phyloP scores from a whole-genome alignment of 805 yeast genomes.

The Myxozyma vanderwaltii region DNA sequence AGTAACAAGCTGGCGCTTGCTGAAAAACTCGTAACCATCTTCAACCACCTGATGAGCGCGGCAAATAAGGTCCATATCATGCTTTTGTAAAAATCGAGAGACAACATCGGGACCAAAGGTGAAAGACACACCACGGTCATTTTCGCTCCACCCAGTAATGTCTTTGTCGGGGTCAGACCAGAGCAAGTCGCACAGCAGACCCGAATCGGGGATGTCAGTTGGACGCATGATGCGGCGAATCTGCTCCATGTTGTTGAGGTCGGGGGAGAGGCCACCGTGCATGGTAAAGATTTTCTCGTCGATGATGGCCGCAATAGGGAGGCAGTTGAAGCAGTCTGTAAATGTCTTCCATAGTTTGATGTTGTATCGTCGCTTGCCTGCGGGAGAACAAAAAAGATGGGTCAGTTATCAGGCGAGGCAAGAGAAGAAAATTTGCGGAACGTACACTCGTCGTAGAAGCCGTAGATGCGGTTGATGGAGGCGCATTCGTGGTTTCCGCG shows the following conservation, averaged over 20 bases:
- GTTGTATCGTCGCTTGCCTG: slow-evolving; percentile 84
- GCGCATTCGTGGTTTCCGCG: slow-evolving; percentile 99
- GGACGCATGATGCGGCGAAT: slow-evolving; percentile 99
- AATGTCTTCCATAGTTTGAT: slow-evolving; percentile 98
- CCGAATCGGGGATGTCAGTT: slow-evolving; percentile 98
- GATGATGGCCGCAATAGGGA: slow-evolving; percentile 97
- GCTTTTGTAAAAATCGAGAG: slow-evolving; percentile 91
- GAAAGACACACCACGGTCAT: slow-evolving; percentile 97
- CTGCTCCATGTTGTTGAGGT: slow-evolving; percentile 96
- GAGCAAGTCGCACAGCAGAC: slow-evolving; percentile 89
- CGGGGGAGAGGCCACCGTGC: slow-evolving; percentile 99
- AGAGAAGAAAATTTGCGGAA: background rate
- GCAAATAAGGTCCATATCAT: slow-evolving; percentile 96
- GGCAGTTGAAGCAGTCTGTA: slow-evolving; percentile 97
- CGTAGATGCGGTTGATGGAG: slow-evolving; percentile 94
- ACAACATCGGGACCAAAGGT: slow-evolving; percentile 99
- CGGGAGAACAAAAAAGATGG: background rate
- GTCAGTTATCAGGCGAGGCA: background rate
- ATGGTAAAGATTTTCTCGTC: slow-evolving; percentile 97
- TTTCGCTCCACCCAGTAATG: slow-evolving; percentile 98
- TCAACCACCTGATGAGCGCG: slow-evolving; percentile 99
- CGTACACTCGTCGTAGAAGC: slow-evolving; percentile 92
- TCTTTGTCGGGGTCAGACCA: slow-evolving; percentile 99
- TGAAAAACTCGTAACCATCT: slow-evolving; percentile 97
- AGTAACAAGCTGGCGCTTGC: slow-evolving; percentile 94